These are phyloP conservation scores for Leptodontidium sp. DNA, from an alignment of 2,329 filamentous ascomycete genomes.

Conservation along the genomic window DNA sequence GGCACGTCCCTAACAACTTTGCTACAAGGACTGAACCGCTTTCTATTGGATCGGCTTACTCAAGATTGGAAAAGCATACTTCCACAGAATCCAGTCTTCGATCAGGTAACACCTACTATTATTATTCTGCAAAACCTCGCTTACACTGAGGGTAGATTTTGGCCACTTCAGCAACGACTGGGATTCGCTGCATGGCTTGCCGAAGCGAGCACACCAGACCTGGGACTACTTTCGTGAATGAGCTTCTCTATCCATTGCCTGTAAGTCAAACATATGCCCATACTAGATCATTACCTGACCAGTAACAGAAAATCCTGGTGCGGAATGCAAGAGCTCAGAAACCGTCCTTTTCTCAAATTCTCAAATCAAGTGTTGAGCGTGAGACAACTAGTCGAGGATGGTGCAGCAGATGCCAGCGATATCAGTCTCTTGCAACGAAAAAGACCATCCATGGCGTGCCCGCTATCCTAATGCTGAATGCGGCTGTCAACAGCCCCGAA, in stretches of 20 bases:
- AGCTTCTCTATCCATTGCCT: slow-evolving; percentile 78
- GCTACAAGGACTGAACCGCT: slow-evolving; percentile 86
- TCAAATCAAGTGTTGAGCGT: slow-evolving; percentile 92
- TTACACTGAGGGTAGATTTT: slow-evolving; percentile 56
- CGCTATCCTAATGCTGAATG: slow-evolving; percentile 87
- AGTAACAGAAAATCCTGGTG: slow-evolving; percentile 54
- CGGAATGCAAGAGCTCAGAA: slow-evolving; percentile 61
- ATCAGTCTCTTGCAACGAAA: slow-evolving; percentile 85
- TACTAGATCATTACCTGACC: slow-evolving; percentile 30
- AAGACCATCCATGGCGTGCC: slow-evolving; percentile 87
- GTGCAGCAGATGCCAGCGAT: slow-evolving; percentile 90
- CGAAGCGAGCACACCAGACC: slow-evolving; percentile 84
- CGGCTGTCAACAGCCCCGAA: slow-evolving; percentile 75
- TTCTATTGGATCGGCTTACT: slow-evolving; percentile 82
- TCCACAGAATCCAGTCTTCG: slow-evolving; percentile 69
- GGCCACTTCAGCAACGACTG: slow-evolving; percentile 74
- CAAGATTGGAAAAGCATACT: slow-evolving; percentile 77
- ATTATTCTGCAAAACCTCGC: slow-evolving; percentile 3
- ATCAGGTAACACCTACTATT: slow-evolving; percentile 60
- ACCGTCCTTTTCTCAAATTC: slow-evolving; percentile 83
- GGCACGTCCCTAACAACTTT: slow-evolving; percentile 79
- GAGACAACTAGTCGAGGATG: slow-evolving; percentile 90
- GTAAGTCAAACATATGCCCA: slow-evolving; percentile 29
- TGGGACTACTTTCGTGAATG: slow-evolving; percentile 82
- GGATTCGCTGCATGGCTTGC: slow-evolving; percentile 87